These are phyloP conservation scores for Boletellus ananiceps DNA, from an alignment of 768 basidiomycete genomes.

Conservation along the genomic window DNA sequence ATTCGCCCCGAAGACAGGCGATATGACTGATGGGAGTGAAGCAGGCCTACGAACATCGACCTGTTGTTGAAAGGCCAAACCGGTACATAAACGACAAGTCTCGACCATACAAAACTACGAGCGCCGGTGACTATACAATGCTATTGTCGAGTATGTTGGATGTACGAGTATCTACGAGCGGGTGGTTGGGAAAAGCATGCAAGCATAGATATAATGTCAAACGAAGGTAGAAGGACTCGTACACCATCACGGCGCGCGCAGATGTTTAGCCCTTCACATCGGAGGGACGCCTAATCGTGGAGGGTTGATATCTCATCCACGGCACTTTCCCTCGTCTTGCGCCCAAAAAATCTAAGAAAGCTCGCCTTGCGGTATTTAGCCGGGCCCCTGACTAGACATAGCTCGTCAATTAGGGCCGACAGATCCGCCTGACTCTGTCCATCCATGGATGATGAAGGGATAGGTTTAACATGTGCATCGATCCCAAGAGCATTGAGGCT, in stretches of 20 bases:
- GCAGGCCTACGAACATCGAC: too few relatives aligned
- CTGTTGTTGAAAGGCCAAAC: too few relatives aligned
- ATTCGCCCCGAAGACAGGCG: too few relatives aligned
- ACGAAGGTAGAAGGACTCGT: neutral
- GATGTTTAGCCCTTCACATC: neutral
- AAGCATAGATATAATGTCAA: neutral
- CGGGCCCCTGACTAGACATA: constrained; percentile 22
- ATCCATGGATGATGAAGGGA: constrained; percentile 1
- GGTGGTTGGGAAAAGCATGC: too few relatives aligned
- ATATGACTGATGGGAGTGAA: too few relatives aligned
- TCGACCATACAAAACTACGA: too few relatives aligned
- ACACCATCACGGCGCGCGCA: neutral
- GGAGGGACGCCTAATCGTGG: neutral
- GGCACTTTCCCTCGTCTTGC: constrained; percentile 6
- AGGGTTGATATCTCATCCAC: neutral
- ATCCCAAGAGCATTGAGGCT: constrained; percentile 11
- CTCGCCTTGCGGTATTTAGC: constrained; percentile 12
- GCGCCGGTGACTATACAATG: too few relatives aligned
- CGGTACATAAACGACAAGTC: too few relatives aligned
- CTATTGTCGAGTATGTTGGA: too few relatives aligned
- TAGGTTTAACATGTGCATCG: constrained; percentile 9
- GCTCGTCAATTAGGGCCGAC: constrained; percentile 14
- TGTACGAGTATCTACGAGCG: too few relatives aligned
- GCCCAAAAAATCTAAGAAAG: constrained; percentile 16
- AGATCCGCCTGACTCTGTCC: constrained; percentile 2